Evolutionary conservation across 768 basidiomycete genomes (phyloP).

Genomic region (Xerocomus potaroensis): DNA sequence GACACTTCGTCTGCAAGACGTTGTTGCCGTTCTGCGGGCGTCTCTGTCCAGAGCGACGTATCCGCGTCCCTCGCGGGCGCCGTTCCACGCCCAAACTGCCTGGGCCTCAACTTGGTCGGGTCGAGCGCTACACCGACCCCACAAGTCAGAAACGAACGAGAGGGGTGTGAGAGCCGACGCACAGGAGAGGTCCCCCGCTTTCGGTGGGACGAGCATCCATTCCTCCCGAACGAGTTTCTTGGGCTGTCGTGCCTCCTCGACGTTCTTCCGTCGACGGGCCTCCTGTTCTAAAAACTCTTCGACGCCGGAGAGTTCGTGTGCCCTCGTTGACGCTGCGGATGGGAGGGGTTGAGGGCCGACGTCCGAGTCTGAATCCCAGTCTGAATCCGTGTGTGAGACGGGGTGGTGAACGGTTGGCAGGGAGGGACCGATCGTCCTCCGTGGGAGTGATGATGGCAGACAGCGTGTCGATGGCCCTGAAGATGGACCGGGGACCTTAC

Average conservation of each 20-base stretch:
- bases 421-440: constrained; percentile 50
- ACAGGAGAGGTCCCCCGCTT: constrained; percentile 79
- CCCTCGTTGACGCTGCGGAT: constrained; percentile 28
- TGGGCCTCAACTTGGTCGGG: constrained; percentile 74
- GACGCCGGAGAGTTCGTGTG: constrained; percentile 58
- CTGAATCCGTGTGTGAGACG: constrained; percentile 34
- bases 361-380: constrained; percentile 70
- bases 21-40: constrained; percentile 87
- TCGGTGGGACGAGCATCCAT: constrained; percentile 98
- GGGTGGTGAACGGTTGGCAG: no score
- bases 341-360: constrained; percentile 81
- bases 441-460: constrained; percentile 17
- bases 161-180: constrained; percentile 30
- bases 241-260: constrained; percentile 77
- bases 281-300: constrained; percentile 83
- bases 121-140: constrained; percentile 62
- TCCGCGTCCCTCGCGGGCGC: constrained; percentile 43
- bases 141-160: not conserved
- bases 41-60: constrained; percentile 91
- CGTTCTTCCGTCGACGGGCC: constrained; percentile 64
- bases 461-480: constrained; percentile 21
- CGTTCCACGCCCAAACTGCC: constrained; percentile 71
- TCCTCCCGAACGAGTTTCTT: constrained; percentile 82
- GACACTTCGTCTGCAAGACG: constrained; percentile 90
- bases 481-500: constrained; percentile 31